Conservation (phyloP, 805 yeast genomes). For the Candida suzukii region DNA sequence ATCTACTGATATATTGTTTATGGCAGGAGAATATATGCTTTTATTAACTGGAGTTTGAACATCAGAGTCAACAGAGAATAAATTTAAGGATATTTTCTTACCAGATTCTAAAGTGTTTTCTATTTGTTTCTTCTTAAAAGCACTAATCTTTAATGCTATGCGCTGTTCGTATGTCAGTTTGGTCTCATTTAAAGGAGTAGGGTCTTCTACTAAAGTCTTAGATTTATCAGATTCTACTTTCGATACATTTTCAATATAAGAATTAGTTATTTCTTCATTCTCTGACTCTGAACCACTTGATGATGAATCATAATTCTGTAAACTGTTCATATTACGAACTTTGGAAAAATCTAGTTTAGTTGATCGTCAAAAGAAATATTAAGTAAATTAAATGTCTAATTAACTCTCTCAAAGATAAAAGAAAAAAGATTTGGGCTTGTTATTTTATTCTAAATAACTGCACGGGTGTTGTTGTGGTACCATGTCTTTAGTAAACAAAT, state of each 20-base stretch:
- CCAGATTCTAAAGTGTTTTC: neutral
- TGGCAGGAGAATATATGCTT: too few relatives aligned
- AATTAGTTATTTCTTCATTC: neutral
- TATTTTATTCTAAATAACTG: too few relatives aligned
- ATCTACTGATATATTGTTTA: neutral
- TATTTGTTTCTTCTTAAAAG: neutral
- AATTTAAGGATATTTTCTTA: neutral
- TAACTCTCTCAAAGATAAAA: too few relatives aligned
- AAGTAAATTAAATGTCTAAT: too few relatives aligned
- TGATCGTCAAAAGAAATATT: too few relatives aligned
- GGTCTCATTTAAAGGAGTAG: neutral
- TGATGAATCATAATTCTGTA: neutral
- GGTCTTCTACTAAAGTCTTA: neutral
- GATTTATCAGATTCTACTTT: neutral
- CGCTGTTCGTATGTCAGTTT: neutral
- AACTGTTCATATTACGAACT: neutral
- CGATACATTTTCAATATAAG: neutral
- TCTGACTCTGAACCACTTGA: neutral
- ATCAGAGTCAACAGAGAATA: neutral
- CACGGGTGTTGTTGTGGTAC: too few relatives aligned
- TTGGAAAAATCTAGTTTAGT: too few relatives aligned
- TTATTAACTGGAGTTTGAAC: too few relatives aligned
- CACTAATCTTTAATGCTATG: neutral
- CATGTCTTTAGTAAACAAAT: too few relatives aligned
- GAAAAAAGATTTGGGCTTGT: too few relatives aligned